Evolutionary conservation across 2,329 filamentous ascomycete species (phyloP).

Genomic region (Colletotrichum camelliae): DNA sequence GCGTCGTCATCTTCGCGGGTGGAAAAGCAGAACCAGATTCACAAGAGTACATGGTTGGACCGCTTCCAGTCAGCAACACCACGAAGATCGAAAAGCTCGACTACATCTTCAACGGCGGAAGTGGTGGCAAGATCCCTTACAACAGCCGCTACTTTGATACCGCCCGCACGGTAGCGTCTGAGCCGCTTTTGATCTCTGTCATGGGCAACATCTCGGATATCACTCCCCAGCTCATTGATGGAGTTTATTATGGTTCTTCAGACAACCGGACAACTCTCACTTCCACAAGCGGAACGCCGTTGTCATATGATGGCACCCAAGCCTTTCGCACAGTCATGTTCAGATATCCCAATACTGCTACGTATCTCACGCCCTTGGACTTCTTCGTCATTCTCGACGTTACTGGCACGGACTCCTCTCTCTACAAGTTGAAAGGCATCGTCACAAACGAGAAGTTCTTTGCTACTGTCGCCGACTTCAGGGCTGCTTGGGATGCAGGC

Average conservation of each 20-base stretch:
- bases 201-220: slow-evolving; percentile 53
- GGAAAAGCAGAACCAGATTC: slow-evolving; percentile 46
- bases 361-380: slow-evolving; percentile 48
- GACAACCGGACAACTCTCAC: slow-evolving; percentile 35
- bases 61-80: slow-evolving; percentile 45
- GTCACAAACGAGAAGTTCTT: slow-evolving; percentile 47
- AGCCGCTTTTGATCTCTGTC: slow-evolving; percentile 39
- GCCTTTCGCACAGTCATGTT: slow-evolving; percentile 47
- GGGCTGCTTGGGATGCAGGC: slow-evolving; percentile 40
- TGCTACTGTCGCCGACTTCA: slow-evolving; percentile 34
- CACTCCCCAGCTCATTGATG: slow-evolving; percentile 41
- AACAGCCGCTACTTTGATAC: slow-evolving; percentile 38
- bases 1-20: slow-evolving; percentile 50
- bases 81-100: slow-evolving; percentile 44
- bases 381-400: slow-evolving; percentile 49
- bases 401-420: slow-evolving; percentile 46
- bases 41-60: slow-evolving; percentile 55
- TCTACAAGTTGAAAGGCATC: slow-evolving; percentile 47
- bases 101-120: slow-evolving; percentile 49
- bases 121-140: slow-evolving; percentile 39
- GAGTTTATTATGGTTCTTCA: slow-evolving; percentile 35
- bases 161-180: slow-evolving; percentile 33
- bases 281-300: slow-evolving; percentile 38
- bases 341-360: slow-evolving; percentile 41
- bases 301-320: slow-evolving; percentile 44